Base-by-base conservation (phyloP, 257 asterid species). In the Echites panduratus region DNA sequence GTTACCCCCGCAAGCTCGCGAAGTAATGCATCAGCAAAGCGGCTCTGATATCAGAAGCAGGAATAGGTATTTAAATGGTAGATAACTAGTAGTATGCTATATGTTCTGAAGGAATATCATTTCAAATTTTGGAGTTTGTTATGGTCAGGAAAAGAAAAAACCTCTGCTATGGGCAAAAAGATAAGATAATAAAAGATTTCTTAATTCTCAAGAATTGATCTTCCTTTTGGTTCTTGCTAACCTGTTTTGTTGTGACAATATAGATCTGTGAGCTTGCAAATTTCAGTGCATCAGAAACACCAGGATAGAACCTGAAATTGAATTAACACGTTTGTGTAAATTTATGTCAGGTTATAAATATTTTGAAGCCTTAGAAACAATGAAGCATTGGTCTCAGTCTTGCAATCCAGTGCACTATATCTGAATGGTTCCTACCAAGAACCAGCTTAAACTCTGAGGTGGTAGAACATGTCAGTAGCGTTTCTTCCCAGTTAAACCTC, bases 191-290 rank as follows among this genome's bases (percentile, higher is more conserved):
- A 2, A 50, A 49, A 53, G 38, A 9, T 27, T 64, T 43, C 38
- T 9, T 11, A 1, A 52, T 11, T 14, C 29, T 13, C 41, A 6
- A 53, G 32, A 29, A 48, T 26, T 61, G 8, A 43, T 50, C 19
- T 61, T 45, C 59, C 56, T 61, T 62, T 26, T 17, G 66, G 62
- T 32, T 13, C 73, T 50, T 57, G 2, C 40, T 3, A 27, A 89
- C 98, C 95, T 91, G 97, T 77, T 94, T 94, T 12, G 96, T 94
- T 0, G 99, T 94, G 84, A 94, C 97, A 65, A 91, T 88, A 65
- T 91, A 91, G 73, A 94, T 77, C 93, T 87, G 85, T 64, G 99
- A 89, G 86, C 93, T 94, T 43, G 99, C 89, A 69, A 94, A 94
- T 80, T 91, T 91, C 77, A 94, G 83, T 54, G 98, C 98, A 79